These are phyloP conservation scores for Zhuliangozyma parablackwelliae DNA, from an alignment of 1,139 yeast species.

Conservation along the genomic window DNA sequence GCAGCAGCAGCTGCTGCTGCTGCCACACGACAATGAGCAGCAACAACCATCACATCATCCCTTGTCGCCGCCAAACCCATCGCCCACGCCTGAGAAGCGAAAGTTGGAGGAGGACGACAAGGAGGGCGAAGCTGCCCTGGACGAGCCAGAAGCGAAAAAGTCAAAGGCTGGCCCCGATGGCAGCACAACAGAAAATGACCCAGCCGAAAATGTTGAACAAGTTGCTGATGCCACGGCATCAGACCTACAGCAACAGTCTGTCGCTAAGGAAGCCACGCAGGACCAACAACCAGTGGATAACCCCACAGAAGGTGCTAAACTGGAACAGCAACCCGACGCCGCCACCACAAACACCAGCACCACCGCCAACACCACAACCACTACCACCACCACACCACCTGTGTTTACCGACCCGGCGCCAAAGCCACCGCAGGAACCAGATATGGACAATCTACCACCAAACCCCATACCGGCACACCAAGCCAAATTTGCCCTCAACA, in stretches of 20 bases:
- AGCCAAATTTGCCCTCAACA: conserved; percentile 61
- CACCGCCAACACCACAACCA: conserved; percentile 4
- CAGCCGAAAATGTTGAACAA: not conserved
- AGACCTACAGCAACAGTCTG: too few relatives aligned
- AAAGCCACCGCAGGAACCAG: conserved; percentile 67
- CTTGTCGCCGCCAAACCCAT: conserved; percentile 44
- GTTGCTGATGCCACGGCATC: too few relatives aligned
- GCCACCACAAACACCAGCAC: not conserved
- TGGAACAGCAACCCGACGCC: not conserved
- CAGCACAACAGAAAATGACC: not conserved
- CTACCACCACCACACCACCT: conserved; percentile 2
- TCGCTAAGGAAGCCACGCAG: too few relatives aligned
- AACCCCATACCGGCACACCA: conserved; percentile 87
- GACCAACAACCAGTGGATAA: too few relatives aligned
- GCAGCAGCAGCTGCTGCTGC: not conserved
- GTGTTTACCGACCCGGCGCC: conserved; percentile 57
- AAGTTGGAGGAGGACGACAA: conserved; percentile 21
- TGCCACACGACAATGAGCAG: not conserved
- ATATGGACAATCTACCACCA: conserved; percentile 60
- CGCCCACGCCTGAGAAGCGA: conserved; percentile 41
- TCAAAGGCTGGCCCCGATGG: conserved; percentile 16
- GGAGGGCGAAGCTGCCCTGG: conserved; percentile 11
- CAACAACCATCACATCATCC: conserved; percentile 21
- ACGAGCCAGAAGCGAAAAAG: conserved; percentile 5
- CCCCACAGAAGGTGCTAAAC: not conserved